A percentile compares a stretch with the other conserved stretches of the same genome.
Conservation (phyloP, 106 monocot species). For the Ottelia alismoides region DNA sequence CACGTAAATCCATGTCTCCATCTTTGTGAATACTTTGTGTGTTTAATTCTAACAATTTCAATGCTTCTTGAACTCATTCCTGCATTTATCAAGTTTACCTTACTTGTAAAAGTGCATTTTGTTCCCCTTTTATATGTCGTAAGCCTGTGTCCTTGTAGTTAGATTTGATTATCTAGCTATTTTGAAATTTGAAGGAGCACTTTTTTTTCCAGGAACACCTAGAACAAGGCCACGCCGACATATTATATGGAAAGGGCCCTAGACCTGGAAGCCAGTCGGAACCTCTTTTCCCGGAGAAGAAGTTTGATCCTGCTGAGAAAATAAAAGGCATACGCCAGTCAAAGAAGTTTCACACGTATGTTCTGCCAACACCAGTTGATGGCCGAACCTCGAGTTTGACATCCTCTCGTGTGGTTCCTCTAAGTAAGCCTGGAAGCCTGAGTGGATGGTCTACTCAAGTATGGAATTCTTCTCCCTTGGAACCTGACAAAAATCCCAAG, state of each 20-base stretch:
- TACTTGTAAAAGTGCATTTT: too few species aligned
- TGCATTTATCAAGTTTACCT: too few species aligned
- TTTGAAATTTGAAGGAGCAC: too few species aligned
- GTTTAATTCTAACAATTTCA: too few species aligned
- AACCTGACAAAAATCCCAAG: slow-evolving; percentile 16
- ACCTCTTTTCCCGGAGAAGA: slow-evolving; percentile 53
- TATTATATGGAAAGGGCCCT: slow-evolving; percentile 13
- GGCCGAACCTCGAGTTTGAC: slow-evolving; percentile 17
- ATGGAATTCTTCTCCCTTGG: slow-evolving; percentile 53
- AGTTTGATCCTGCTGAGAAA: slow-evolving; percentile 37
- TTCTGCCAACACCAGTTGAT: slow-evolving; percentile 69
- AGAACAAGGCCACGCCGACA: slow-evolving; percentile 22
- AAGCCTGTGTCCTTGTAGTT: too few species aligned
- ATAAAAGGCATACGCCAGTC: too few species aligned
- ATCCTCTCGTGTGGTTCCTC: slow-evolving; percentile 8
- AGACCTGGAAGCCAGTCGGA: slow-evolving; percentile 53
- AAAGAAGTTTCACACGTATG: slow-evolving; percentile 58
- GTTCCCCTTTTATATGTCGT: too few species aligned
- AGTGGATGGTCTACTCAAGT: slow-evolving; percentile 17
- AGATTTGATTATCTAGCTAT: too few species aligned
- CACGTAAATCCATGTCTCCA: too few species aligned
- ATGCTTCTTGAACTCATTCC: too few species aligned
- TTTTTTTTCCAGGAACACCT: slow-evolving; percentile 59
- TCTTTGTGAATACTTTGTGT: too few species aligned
- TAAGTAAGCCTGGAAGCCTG: slow-evolving; percentile 8